Evolutionary conservation across 2,329 filamentous ascomycete genomes (phyloP).

Genomic region (Fusarium heterosporum): DNA sequence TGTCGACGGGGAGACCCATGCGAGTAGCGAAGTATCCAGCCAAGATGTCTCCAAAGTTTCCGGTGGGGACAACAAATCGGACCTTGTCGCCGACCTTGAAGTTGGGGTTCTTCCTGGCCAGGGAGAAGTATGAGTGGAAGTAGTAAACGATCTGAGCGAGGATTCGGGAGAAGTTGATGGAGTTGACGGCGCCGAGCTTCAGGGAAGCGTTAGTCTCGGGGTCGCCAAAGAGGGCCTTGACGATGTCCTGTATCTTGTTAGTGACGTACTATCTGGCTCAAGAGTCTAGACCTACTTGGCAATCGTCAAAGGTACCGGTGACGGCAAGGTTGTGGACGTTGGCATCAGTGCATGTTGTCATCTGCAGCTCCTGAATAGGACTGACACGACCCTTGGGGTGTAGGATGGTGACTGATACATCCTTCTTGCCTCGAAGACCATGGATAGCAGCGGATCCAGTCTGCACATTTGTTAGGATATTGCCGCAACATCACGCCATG

Average conservation of each 20-base stretch:
- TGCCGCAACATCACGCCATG: background rate
- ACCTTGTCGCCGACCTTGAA: slow-evolving; percentile 76
- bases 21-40: slow-evolving; percentile 91
- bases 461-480: slow-evolving; percentile 15
- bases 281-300: slow-evolving; percentile 69
- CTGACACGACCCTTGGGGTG: slow-evolving; percentile 91
- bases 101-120: slow-evolving; percentile 69
- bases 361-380: slow-evolving; percentile 94
- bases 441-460: slow-evolving; percentile 97
- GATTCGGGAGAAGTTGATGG: slow-evolving; percentile 96
- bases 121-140: slow-evolving; percentile 91
- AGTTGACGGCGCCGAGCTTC: slow-evolving; percentile 93
- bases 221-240: slow-evolving; percentile 93
- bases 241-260: slow-evolving; percentile 62
- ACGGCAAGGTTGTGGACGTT: slow-evolving; percentile 96
- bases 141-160: slow-evolving; percentile 98
- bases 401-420: slow-evolving; percentile 95
- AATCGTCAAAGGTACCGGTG: slow-evolving; percentile 94
- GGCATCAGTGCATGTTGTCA: slow-evolving; percentile 90
- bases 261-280: background rate
- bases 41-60: slow-evolving; percentile 94
- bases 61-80: slow-evolving; percentile 90
- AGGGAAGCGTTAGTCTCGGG: slow-evolving; percentile 83
- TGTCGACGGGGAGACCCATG: slow-evolving; percentile 90
- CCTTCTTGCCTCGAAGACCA: slow-evolving; percentile 92